These are phyloP conservation scores for Colletotrichum chrysophilum DNA, from an alignment of 2,329 filamentous ascomycete genomes.

Conservation along the genomic window DNA sequence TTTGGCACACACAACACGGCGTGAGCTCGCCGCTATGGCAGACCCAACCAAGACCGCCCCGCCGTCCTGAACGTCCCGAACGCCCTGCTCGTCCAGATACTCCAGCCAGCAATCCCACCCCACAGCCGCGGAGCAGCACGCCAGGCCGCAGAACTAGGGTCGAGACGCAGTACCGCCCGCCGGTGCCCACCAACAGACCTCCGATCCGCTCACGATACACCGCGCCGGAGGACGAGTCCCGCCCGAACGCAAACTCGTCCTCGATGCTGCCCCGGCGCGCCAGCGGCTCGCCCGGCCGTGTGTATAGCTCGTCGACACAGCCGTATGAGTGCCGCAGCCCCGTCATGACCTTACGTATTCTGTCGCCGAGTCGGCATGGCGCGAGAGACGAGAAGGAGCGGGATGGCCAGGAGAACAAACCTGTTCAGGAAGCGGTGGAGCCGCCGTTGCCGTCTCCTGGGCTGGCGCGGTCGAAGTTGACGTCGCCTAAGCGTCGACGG, in stretches of 20 bases:
- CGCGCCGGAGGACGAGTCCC: background rate
- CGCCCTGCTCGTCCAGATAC: background rate
- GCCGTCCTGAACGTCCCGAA: background rate
- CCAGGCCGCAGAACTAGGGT: background rate
- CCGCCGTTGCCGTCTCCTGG: background rate
- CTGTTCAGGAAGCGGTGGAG: background rate
- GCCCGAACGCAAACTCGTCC: background rate
- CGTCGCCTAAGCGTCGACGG: background rate
- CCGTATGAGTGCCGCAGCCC: constrained; percentile 9
- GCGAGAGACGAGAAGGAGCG: background rate
- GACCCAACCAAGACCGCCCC: background rate
- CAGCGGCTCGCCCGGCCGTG: background rate
- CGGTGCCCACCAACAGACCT: background rate
- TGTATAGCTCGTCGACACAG: constrained; percentile 6
- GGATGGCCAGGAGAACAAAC: background rate
- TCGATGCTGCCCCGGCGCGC: background rate
- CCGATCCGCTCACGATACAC: background rate
- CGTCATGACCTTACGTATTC: constrained; percentile 9
- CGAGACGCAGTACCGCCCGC: background rate
- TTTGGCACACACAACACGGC: background rate
- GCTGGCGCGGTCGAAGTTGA: background rate
- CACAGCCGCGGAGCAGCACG: background rate
- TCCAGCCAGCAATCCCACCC: background rate
- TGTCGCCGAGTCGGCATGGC: background rate
- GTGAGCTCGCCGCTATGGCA: constrained; percentile 1